Evolutionary conservation across 140 eudicot genomes (phyloP), one percentile per base, ranked within the genome.

Genomic region (Stevia rebaudiana): DNA sequence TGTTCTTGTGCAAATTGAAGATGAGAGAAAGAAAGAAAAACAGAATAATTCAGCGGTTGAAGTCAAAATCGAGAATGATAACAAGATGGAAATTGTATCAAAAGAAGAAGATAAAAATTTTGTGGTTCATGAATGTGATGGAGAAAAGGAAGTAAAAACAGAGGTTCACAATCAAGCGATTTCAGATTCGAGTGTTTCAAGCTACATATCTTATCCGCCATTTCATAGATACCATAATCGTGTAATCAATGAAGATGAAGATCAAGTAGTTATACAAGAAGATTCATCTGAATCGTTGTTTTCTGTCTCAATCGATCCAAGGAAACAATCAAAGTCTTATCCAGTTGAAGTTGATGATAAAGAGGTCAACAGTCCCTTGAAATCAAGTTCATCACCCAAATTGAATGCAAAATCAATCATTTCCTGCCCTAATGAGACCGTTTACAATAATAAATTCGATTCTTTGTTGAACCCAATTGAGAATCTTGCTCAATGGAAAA

Each of bases 241-340:
- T 49, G 69, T 58, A 21, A 72, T 63, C 49, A 61, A 65, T 16
- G 79, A 61, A 11, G 79, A 18, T 5, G 72, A 43, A 48, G 74
- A 72, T 61, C 64, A 54, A 15, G 50, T 39, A 3, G 7, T 41
- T 47, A 64, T 63, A 55, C 77, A 69, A 71, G 74, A 70, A 55
- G 89, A 81, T 70, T 79, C 91, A 48, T 79, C 81, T 12, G 89
- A 72, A 24, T 87, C 94, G 8, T 78, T 84, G 39, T 82, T 82
- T 63, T 81, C 92, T 31, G 55, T 84, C 36, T 75, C 95, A 6
- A 63, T 84, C 13, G 78, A 82, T 64, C 82, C 81, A n/a, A 63
- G 74, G 56, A 84, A 58, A 52, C 74, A 65, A 35, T 56, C 69
- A 6, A 28, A 48, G 64, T 23, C 66, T 71, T 51, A 40, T 37